A percentile compares a stretch with the other conserved stretches of the same genome.
phyloP scores from a whole-genome alignment of 768 basidiomycete species.

The Omphalotus guepiniiformis region DNA sequence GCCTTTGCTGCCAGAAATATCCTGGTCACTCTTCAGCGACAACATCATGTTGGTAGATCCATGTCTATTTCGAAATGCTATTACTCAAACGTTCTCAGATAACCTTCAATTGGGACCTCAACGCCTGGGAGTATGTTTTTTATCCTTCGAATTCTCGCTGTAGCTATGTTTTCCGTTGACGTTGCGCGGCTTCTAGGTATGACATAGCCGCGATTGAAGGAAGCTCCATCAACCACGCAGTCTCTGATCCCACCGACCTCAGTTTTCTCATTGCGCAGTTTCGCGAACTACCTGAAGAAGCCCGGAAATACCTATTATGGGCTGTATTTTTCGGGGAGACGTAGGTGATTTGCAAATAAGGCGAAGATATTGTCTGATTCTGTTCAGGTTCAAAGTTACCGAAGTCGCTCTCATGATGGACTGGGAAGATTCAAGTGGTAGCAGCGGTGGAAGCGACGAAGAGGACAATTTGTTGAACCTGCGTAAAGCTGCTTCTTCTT shows the following conservation, averaged over 20 bases:
- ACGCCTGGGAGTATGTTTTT: slow-evolving; percentile 59
- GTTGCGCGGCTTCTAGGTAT: slow-evolving; percentile 32
- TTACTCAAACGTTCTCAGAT: slow-evolving; percentile 38
- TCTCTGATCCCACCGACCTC: slow-evolving; percentile 58
- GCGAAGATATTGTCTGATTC: not conserved
- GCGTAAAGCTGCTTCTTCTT: slow-evolving; percentile 44
- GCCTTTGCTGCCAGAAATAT: slow-evolving; percentile 67
- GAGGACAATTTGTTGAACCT: slow-evolving; percentile 52
- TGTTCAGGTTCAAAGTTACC: slow-evolving; percentile 60
- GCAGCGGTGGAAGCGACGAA: slow-evolving; percentile 48
- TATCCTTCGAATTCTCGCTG: not conserved
- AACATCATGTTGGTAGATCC: slow-evolving; percentile 45
- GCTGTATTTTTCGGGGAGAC: slow-evolving; percentile 71
- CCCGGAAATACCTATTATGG: slow-evolving; percentile 64
- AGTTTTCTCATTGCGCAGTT: slow-evolving; percentile 58
- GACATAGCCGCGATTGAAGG: slow-evolving; percentile 54
- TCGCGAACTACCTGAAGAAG: slow-evolving; percentile 58
- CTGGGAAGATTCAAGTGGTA: slow-evolving; percentile 58
- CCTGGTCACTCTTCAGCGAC: slow-evolving; percentile 58
- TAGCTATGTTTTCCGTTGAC: slow-evolving; percentile 1
- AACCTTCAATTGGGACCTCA: slow-evolving; percentile 58
- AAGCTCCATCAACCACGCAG: slow-evolving; percentile 46
- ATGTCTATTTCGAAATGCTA: not conserved
- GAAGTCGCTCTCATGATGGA: slow-evolving; percentile 74
- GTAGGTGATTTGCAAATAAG: slow-evolving; percentile 30